Percentiles rank a stretch among this genome's conserved stretches.
These are phyloP conservation scores for Aspergillus olivimuriae DNA, from an alignment of 495 filamentous ascomycete species.

Conservation along the genomic window DNA sequence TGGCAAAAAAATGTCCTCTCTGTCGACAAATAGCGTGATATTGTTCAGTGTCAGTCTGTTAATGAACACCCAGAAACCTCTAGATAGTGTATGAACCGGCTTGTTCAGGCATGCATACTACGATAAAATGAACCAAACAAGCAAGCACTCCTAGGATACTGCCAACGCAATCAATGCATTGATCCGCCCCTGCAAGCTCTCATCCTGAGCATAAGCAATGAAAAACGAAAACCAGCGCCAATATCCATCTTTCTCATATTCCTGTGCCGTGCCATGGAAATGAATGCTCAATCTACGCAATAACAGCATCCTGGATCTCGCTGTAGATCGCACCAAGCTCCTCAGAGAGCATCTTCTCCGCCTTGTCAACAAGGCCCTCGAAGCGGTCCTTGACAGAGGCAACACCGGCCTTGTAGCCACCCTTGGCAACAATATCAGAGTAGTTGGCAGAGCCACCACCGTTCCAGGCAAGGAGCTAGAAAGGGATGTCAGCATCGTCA, in stretches of 20 bases:
- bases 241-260: slow-evolving; percentile 23
- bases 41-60: not conserved
- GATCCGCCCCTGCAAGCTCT: slow-evolving; percentile 1
- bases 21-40: not conserved
- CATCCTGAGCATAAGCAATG: slow-evolving; percentile 12
- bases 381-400: slow-evolving; percentile 23
- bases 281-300: slow-evolving; percentile 26
- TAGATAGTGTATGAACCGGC: not conserved
- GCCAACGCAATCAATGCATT: slow-evolving; percentile 15
- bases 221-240: slow-evolving; percentile 27
- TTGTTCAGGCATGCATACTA: slow-evolving; percentile 21
- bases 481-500: slow-evolving; percentile 35
- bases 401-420: slow-evolving; percentile 39
- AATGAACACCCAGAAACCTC: not conserved
- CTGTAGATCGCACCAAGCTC: slow-evolving; percentile 43
- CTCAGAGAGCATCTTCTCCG: slow-evolving; percentile 31
- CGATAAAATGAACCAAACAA: slow-evolving; percentile 19
- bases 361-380: slow-evolving; percentile 27
- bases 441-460: slow-evolving; percentile 92
- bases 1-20: too few species aligned
- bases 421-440: slow-evolving; percentile 71
- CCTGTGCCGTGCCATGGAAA: slow-evolving; percentile 20
- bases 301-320: slow-evolving; percentile 38
- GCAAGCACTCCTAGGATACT: slow-evolving; percentile 15
- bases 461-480: slow-evolving; percentile 91